Percentiles rank a stretch among this genome's conserved stretches.
phyloP scores from a whole-genome alignment of 306 rosid species.

The Quercus dentata region DNA sequence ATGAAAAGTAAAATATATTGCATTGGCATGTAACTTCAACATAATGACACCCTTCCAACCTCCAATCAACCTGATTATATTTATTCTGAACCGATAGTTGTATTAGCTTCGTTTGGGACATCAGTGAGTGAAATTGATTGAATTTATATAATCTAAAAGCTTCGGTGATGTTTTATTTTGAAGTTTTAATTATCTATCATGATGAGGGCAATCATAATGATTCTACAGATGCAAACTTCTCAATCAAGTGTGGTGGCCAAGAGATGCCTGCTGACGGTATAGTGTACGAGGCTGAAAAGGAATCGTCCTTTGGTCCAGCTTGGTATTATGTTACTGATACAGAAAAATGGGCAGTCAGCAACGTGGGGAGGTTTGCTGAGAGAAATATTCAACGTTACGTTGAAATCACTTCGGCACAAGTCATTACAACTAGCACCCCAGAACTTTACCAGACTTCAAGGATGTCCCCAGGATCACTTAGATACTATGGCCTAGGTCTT shows the following conservation, averaged over 20 bases:
- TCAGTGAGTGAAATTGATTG: too few relatives aligned
- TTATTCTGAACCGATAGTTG: too few relatives aligned
- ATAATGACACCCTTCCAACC: too few relatives aligned
- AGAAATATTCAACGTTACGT: background rate
- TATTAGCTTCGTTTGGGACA: too few relatives aligned
- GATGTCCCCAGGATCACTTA: constrained; percentile 71
- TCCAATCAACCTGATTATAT: too few relatives aligned
- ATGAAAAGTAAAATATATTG: too few relatives aligned
- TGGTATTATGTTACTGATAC: constrained; percentile 51
- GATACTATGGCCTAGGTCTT: constrained; percentile 80
- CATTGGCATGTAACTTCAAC: too few relatives aligned
- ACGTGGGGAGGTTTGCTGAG: constrained; percentile 57
- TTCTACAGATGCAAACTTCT: constrained; percentile 55
- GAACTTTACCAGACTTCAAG: constrained; percentile 69
- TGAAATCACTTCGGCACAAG: constrained; percentile 6
- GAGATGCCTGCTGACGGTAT: constrained; percentile 32
- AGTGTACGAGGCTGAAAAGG: constrained; percentile 44
- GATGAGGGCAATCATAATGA: background rate
- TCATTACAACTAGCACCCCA: constrained; percentile 21
- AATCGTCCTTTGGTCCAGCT: constrained; percentile 57
- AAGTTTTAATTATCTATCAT: background rate
- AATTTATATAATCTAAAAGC: background rate
- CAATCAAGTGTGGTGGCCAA: constrained; percentile 68
- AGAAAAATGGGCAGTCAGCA: constrained; percentile 71
- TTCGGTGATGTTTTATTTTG: background rate